Percentiles rank a stretch among this genome's conserved stretches.
These are phyloP conservation scores for Chromera velia DNA, from an alignment of 73 alveolate species.

Conservation along the genomic window DNA sequence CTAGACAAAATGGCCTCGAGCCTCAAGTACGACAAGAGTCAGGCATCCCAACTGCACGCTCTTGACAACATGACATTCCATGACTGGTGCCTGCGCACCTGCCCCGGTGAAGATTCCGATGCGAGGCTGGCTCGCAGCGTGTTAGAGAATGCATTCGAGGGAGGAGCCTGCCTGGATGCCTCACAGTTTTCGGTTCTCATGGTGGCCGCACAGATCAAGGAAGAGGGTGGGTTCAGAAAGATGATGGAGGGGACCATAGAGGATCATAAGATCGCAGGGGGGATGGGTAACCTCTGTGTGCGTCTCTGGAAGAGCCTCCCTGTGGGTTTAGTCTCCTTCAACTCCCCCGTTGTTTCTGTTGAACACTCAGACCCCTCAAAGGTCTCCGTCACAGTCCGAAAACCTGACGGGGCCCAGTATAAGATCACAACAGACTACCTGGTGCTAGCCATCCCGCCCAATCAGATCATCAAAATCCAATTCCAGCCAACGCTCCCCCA, in stretches of 20 bases:
- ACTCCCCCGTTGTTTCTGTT: not conserved
- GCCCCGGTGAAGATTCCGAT: not conserved
- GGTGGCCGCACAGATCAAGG: not conserved
- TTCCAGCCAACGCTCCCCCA: not conserved
- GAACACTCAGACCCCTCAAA: not conserved
- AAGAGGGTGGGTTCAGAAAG: not conserved
- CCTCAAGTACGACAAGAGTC: not conserved
- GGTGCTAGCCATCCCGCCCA: not conserved
- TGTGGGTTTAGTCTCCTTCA: not conserved
- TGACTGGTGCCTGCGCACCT: not conserved
- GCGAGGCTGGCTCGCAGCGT: not conserved
- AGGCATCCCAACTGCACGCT: not conserved
- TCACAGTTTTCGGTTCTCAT: not conserved
- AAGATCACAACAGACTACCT: not conserved
- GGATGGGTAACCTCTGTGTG: not conserved
- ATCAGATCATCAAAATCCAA: not conserved
- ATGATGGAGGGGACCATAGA: not conserved
- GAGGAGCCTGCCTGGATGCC: not conserved
- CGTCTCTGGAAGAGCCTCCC: not conserved
- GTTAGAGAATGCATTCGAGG: not conserved
- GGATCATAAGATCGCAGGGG: not conserved
- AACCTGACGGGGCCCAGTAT: not conserved
- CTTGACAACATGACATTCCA: not conserved
- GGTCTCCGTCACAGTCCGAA: not conserved
- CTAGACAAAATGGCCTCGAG: not conserved